Conservation (phyloP, 2,329 filamentous ascomycete genomes). For the Penicillium sclerotiorum region DNA sequence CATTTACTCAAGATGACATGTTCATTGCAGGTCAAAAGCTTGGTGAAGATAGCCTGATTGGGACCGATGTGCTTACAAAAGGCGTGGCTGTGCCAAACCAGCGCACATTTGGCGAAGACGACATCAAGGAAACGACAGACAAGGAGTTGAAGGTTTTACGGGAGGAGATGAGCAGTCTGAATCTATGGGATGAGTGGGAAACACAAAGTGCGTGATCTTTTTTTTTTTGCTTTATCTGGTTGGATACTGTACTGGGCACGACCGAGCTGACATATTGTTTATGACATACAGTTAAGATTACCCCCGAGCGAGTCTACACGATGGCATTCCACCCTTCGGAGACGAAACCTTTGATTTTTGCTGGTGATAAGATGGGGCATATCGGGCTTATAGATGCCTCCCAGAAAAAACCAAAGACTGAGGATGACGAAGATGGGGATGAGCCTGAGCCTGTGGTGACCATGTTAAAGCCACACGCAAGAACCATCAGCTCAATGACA, state of each 20-base stretch:
- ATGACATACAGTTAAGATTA: constrained; percentile 88
- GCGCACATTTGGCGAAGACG: constrained; percentile 82
- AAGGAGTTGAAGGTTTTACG: constrained; percentile 73
- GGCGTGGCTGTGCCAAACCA: constrained; percentile 76
- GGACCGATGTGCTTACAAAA: constrained; percentile 60
- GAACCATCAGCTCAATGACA: constrained; percentile 84
- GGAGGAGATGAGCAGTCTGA: constrained; percentile 73
- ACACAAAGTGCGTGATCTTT: constrained; percentile 65
- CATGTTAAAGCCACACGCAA: constrained; percentile 84
- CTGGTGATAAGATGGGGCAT: constrained; percentile 90
- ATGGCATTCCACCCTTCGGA: constrained; percentile 85
- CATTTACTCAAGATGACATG: constrained; percentile 74
- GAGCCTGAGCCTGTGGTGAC: constrained; percentile 76
- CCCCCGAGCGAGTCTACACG: constrained; percentile 82
- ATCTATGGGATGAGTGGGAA: constrained; percentile 80
- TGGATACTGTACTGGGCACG: no score
- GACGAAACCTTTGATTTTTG: constrained; percentile 86
- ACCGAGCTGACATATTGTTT: constrained; percentile 5
- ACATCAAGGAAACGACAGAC: constrained; percentile 77
- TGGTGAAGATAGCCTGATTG: constrained; percentile 65
- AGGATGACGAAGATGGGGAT: constrained; percentile 67
- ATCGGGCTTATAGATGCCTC: constrained; percentile 84
- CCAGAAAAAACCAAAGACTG: constrained; percentile 50
- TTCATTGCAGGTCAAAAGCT: constrained; percentile 78
- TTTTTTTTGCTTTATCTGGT: neutral